A percentile compares a stretch with the other conserved stretches of the same genome.
phyloP scores from a whole-genome alignment of 768 basidiomycete species.

The Lentinula detonsa region DNA sequence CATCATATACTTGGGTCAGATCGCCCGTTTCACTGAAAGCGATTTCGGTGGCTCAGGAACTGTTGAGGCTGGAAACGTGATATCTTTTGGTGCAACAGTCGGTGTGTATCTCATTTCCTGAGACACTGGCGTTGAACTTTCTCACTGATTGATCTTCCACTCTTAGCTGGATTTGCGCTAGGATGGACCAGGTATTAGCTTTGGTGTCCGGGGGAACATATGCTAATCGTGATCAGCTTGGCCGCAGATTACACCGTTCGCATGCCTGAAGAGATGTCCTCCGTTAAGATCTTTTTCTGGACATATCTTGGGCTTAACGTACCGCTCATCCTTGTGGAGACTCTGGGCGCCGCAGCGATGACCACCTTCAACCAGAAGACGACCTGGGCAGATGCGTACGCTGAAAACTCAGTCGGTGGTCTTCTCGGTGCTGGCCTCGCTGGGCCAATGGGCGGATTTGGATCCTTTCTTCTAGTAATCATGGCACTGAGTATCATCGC shows the following conservation, averaged over 20 bases:
- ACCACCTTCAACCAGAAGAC: constrained; percentile 35
- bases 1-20: not conserved
- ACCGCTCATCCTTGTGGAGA: constrained; percentile 23
- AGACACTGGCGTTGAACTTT: not conserved
- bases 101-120: constrained; percentile 50
- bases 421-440: constrained; percentile 43
- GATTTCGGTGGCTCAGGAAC: not conserved
- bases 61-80: constrained; percentile 23
- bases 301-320: constrained; percentile 47
- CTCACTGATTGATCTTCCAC: not conserved
- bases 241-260: constrained; percentile 56
- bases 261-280: constrained; percentile 20
- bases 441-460: constrained; percentile 44
- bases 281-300: constrained; percentile 37
- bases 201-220: not conserved
- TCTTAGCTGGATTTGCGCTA: not conserved
- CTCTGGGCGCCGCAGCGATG: constrained; percentile 43
- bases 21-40: not conserved
- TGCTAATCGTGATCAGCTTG: constrained; percentile 21
- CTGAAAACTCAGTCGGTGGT: constrained; percentile 39
- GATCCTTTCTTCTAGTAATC: constrained; percentile 52
- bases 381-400: constrained; percentile 39
- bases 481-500: constrained; percentile 56
- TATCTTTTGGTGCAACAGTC: constrained; percentile 45
- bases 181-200: not conserved